Percentiles rank a stretch among this genome's conserved stretches.
Conservation (phyloP, 257 asterid species). For the Eucommia ulmoides region DNA sequence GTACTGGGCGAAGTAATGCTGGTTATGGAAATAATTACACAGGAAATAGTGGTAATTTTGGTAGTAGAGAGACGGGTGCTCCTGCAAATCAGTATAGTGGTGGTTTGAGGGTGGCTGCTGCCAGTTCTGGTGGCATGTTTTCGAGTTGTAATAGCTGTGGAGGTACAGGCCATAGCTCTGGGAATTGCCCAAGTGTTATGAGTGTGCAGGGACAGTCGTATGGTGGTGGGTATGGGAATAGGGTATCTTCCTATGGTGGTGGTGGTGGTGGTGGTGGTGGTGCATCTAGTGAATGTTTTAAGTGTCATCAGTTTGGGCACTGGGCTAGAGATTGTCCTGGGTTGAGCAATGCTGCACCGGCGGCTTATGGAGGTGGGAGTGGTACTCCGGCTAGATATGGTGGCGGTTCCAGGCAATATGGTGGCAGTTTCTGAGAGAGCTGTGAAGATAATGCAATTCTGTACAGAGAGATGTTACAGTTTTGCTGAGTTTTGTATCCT, state of each 20-base stretch:
- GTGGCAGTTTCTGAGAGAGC: conserved; percentile 52
- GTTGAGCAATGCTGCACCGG: conserved; percentile 30
- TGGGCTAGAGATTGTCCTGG: conserved; percentile 84
- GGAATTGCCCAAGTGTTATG: conserved; percentile 59
- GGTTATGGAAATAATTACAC: conserved; percentile 30
- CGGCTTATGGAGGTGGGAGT: conserved; percentile 36
- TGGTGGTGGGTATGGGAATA: conserved; percentile 34
- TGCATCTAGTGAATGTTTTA: conserved; percentile 45
- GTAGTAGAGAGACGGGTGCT: conserved; percentile 20
- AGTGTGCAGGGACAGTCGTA: conserved; percentile 51
- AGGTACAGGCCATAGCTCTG: conserved; percentile 55
- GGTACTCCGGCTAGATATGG: conserved; percentile 51
- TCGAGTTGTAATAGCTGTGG: conserved; percentile 69
- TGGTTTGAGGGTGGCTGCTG: conserved; percentile 31
- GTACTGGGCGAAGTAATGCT: conserved; percentile 19
- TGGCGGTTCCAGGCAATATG: conserved; percentile 44
- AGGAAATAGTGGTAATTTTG: conserved; percentile 19
- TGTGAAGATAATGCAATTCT: no score
- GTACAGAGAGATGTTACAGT: no score
- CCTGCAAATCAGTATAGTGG: conserved; percentile 35
- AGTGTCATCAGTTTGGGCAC: conserved; percentile 79
- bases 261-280: conserved; percentile 33
- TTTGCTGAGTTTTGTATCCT: no score
- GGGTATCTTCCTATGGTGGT: conserved; percentile 17
- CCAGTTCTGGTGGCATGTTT: conserved; percentile 29